Base-by-base conservation (phyloP, 345 rosid genomes). In the Atalantia buxifolia region DNA sequence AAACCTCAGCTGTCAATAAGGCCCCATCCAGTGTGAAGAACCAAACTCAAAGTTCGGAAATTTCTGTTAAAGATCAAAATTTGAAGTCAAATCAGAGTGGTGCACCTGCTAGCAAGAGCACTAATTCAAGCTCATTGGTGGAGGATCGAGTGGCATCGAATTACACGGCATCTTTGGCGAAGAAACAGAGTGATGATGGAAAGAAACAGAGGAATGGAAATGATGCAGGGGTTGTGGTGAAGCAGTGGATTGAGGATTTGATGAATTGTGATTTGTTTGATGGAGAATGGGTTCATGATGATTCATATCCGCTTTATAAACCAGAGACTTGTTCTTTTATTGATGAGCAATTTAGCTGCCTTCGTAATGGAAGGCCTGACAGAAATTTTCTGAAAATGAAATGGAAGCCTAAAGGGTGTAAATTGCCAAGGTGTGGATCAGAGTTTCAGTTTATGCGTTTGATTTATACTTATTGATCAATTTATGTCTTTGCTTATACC, bases 391-490 rank as follows among this genome's bases (percentile, higher is more conserved):
- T 87, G 79, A 92, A 92, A 81, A 75, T 84, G 42, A 94, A 91
- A 82, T 96, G 99, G 99, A 92, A 90, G 90, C 99, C 99, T 18
- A 89, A 84, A 72, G 86, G 90, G 28, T 96, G 99, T 79, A 81
- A 50, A 81, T 85, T 96, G 75, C 99, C 99, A 21, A 89, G 99
- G 99, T 92, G 74, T 59, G 55, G 0, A 27, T 5, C 5, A 4
- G 6, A 63, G 18, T 63, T 63, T 30, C 38, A 33, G 45, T 35
- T 30, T 76, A 42, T 9, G 10, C 8, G 4, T 30, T 80, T 69
- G 48, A 40, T 31, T 40, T 13, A 36, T 63, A 35, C 60, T 22
- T 27, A 28, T 5, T 73, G 45, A 28, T 30, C 68, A 14, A 27
- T 68, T 25, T 10, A 40, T 67, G 2, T 71, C 56, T 38, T 55